Percentiles rank a stretch among this genome's conserved stretches.
Evolutionary conservation across 345 rosid genomes (phyloP).

Genomic region (Diplotaxis tenuifolia): DNA sequence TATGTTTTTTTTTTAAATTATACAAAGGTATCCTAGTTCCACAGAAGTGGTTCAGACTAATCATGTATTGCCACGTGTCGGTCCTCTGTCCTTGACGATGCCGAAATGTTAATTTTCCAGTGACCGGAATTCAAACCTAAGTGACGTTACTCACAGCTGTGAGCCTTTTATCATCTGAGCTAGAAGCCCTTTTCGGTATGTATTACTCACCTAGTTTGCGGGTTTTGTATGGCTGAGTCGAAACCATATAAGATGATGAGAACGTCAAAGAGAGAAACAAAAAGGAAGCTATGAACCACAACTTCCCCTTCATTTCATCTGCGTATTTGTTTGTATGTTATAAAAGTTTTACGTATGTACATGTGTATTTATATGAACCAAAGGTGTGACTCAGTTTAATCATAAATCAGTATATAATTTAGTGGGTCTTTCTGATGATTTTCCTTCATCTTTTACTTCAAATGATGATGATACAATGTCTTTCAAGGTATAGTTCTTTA

Average conservation of each 20-base stretch:
- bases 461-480: background rate
- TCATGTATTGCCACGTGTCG: no score
- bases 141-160: no score
- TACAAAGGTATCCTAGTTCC: no score
- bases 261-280: slow-evolving; percentile 1
- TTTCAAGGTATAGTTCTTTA: background rate
- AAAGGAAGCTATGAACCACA: background rate
- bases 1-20: no score
- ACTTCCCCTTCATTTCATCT: background rate
- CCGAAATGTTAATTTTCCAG: no score
- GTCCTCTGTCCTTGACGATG: no score
- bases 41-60: no score
- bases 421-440: slow-evolving; percentile 3
- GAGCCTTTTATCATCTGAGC: no score
- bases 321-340: background rate
- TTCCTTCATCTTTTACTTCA: slow-evolving; percentile 1
- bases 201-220: slow-evolving; percentile 18
- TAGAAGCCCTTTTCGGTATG: background rate
- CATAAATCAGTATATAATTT: background rate
- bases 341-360: background rate
- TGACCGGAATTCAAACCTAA: no score
- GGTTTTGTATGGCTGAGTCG: background rate
- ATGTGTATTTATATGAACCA: slow-evolving; percentile 3
- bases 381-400: background rate
- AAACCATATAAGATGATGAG: background rate